Evolutionary conservation across 2,329 filamentous ascomycete species (phyloP).

Genomic region (Emmonsiellopsis sp.): DNA sequence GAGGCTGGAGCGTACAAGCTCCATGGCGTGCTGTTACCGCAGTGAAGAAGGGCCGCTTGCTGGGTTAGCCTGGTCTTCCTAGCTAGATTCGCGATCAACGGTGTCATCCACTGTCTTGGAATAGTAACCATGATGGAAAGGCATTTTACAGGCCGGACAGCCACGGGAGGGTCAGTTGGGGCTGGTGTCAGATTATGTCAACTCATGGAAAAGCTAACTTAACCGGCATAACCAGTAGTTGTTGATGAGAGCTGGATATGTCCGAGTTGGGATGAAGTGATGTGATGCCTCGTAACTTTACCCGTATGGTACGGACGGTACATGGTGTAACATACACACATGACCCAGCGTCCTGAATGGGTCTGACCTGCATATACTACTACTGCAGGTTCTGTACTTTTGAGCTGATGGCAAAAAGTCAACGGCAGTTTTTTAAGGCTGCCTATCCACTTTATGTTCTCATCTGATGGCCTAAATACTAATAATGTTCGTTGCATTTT

Average conservation of each 20-base stretch:
- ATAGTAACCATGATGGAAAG: neutral
- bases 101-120: conserved; percentile 7
- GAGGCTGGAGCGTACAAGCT: neutral
- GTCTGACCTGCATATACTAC: neutral
- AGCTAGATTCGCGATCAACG: conserved; percentile 8
- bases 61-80: neutral
- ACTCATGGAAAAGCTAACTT: neutral
- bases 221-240: no score
- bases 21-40: neutral
- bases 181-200: neutral
- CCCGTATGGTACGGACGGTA: no score
- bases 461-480: no score
- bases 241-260: no score
- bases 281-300: neutral
- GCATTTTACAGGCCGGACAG: neutral
- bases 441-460: no score
- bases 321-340: no score
- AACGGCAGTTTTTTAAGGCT: no score
- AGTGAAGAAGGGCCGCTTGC: neutral
- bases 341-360: neutral
- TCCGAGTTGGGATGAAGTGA: neutral
- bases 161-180: neutral
- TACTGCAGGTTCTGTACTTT: neutral
- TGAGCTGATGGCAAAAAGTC: neutral
- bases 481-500: no score